phyloP scores from a whole-genome alignment of 2,329 filamentous ascomycete species.

The Sporothrix globosa region DNA sequence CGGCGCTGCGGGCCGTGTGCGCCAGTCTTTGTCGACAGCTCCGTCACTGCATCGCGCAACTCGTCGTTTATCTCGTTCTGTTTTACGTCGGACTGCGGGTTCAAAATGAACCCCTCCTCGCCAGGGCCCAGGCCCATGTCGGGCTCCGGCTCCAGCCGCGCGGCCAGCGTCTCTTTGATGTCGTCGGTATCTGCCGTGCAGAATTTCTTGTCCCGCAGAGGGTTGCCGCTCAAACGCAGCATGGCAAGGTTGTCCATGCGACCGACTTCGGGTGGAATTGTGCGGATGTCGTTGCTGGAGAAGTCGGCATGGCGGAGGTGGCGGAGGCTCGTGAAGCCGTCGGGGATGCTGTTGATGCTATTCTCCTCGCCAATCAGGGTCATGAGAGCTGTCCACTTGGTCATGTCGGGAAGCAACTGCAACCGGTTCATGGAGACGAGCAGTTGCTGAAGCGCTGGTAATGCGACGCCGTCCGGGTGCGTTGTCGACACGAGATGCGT shows the following conservation, averaged over 20 bases:
- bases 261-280: slow-evolving; percentile 74
- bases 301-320: slow-evolving; percentile 79
- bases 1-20: slow-evolving; percentile 23
- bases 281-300: slow-evolving; percentile 78
- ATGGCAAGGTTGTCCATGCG: slow-evolving; percentile 76
- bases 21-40: slow-evolving; percentile 20
- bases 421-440: slow-evolving; percentile 82
- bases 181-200: slow-evolving; percentile 78
- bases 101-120: slow-evolving; percentile 1
- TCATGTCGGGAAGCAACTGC: slow-evolving; percentile 70
- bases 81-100: neutral
- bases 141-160: slow-evolving; percentile 61
- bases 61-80: slow-evolving; percentile 30
- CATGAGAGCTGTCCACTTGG: slow-evolving; percentile 71
- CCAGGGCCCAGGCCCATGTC: slow-evolving; percentile 30
- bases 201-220: slow-evolving; percentile 84
- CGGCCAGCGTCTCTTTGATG: slow-evolving; percentile 72
- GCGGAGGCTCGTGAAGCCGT: slow-evolving; percentile 69
- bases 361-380: slow-evolving; percentile 83
- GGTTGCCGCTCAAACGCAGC: slow-evolving; percentile 84
- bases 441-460: slow-evolving; percentile 74
- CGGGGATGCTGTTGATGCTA: slow-evolving; percentile 72
- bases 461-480: slow-evolving; percentile 52
- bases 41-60: slow-evolving; percentile 33
- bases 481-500: slow-evolving; percentile 52